Percentiles rank a stretch among this genome's conserved stretches.
These are phyloP conservation scores for Nicotiana noctiflora DNA, from an alignment of 257 asterid species.

Conservation along the genomic window DNA sequence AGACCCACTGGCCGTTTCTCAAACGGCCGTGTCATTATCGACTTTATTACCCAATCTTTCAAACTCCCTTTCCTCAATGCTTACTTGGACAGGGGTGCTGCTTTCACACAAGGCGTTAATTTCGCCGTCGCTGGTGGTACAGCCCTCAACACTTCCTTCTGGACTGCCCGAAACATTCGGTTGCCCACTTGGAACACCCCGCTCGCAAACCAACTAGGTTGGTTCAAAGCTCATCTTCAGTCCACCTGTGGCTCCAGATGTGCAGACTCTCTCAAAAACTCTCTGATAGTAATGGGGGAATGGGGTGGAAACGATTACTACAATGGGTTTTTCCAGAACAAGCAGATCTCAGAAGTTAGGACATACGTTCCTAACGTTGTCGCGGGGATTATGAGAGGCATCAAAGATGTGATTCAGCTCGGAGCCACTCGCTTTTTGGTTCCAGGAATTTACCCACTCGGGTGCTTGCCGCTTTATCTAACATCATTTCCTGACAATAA, in stretches of 20 bases:
- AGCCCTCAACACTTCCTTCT: not conserved
- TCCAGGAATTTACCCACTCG: slow-evolving; percentile 1
- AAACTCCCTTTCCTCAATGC: slow-evolving; percentile 2
- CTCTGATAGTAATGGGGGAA: slow-evolving; percentile 1
- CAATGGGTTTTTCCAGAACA: not conserved
- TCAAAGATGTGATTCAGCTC: not conserved
- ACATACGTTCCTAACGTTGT: slow-evolving; percentile 1
- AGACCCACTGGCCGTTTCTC: slow-evolving; percentile 12
- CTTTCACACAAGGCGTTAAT: slow-evolving; percentile 6
- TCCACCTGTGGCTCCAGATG: not conserved
- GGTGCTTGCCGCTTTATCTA: not conserved
- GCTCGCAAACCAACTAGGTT: not conserved
- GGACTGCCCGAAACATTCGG: not conserved
- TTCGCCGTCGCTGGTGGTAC: slow-evolving; percentile 9
- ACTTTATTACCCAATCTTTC: not conserved
- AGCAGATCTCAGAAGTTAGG: not conserved
- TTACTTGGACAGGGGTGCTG: not conserved
- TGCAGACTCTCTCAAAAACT: not conserved
- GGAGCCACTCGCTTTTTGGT: slow-evolving; percentile 2
- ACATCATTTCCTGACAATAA: not conserved
- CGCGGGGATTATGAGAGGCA: not conserved
- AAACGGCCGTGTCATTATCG: slow-evolving; percentile 2
- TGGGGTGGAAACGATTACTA: slow-evolving; percentile 12
- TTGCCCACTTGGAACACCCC: not conserved
- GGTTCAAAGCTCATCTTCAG: not conserved